These are phyloP conservation scores for Jamesozyma hellenica DNA, from an alignment of 805 yeast species.

Conservation along the genomic window DNA sequence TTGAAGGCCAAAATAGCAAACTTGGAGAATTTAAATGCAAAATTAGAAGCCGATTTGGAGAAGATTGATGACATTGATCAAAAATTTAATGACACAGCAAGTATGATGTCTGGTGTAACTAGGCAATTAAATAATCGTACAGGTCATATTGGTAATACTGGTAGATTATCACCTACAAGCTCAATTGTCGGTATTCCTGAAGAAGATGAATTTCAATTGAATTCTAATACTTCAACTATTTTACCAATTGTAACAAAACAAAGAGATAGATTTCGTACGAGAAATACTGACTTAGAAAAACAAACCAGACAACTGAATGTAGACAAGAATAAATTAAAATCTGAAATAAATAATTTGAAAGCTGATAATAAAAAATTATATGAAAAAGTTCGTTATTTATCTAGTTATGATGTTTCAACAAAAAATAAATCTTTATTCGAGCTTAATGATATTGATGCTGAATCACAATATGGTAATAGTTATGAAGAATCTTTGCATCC, in stretches of 20 bases:
- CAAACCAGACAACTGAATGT: constrained; percentile 53
- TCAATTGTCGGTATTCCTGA: constrained; percentile 40
- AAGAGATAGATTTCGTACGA: constrained; percentile 82
- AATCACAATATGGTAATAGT: constrained; percentile 47
- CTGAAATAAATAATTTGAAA: constrained; percentile 55
- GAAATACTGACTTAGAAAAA: constrained; percentile 75
- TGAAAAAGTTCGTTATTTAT: constrained; percentile 62
- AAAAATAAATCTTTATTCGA: constrained; percentile 23
- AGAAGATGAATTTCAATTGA: constrained; percentile 21
- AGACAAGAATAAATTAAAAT: constrained; percentile 48
- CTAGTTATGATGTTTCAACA: constrained; percentile 34
- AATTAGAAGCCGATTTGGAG: constrained; percentile 67
- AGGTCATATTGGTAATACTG: constrained; percentile 16
- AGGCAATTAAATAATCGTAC: constrained; percentile 29
- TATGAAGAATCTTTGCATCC: constrained; percentile 79
- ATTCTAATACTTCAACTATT: constrained; percentile 37
- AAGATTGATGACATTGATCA: constrained; percentile 39
- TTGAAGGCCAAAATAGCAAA: constrained; percentile 33
- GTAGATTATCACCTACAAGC: constrained; percentile 42
- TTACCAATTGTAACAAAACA: constrained; percentile 87
- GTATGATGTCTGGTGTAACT: constrained; percentile 53
- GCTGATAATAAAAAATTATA: constrained; percentile 69
- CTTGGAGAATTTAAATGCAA: constrained; percentile 40
- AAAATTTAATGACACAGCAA: constrained; percentile 41
- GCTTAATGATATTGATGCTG: constrained; percentile 35